phyloP scores from a whole-genome alignment of 306 rosid species.

The Trifolium repens region DNA sequence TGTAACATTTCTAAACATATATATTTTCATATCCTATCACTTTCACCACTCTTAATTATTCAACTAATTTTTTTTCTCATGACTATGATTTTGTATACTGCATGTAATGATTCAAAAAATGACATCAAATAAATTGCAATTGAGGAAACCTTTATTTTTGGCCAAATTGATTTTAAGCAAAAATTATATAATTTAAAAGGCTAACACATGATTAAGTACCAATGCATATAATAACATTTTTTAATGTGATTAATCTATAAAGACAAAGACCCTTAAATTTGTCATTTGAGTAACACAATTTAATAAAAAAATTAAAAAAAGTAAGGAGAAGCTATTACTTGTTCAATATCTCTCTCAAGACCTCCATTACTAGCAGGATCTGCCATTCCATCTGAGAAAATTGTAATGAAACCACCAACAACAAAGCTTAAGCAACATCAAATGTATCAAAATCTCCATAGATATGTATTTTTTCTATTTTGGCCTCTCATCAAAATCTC shows the following conservation, averaged over 20 bases:
- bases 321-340: slow-evolving; percentile 56
- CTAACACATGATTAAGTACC: not conserved
- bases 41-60: not conserved
- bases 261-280: not conserved
- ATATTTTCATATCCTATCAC: not conserved
- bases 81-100: not conserved
- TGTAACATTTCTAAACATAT: slow-evolving; percentile 9
- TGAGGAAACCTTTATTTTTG: not conserved
- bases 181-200: not conserved
- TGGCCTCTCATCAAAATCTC: slow-evolving; percentile 73
- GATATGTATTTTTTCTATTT: slow-evolving; percentile 57
- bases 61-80: slow-evolving; percentile 6
- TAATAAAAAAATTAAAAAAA: slow-evolving; percentile 4
- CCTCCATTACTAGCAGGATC: slow-evolving; percentile 66
- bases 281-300: not conserved
- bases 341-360: slow-evolving; percentile 69
- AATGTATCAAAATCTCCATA: slow-evolving; percentile 80
- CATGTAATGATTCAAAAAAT: not conserved
- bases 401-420: slow-evolving; percentile 49
- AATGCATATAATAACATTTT: slow-evolving; percentile 2
- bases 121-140: too few relatives aligned
- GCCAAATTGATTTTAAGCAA: not conserved
- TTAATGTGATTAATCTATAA: not conserved
- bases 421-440: slow-evolving; percentile 60
- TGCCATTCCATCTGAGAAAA: slow-evolving; percentile 91